phyloP scores from a whole-genome alignment of 345 rosid genomes.

The Pistacia atlantica region DNA sequence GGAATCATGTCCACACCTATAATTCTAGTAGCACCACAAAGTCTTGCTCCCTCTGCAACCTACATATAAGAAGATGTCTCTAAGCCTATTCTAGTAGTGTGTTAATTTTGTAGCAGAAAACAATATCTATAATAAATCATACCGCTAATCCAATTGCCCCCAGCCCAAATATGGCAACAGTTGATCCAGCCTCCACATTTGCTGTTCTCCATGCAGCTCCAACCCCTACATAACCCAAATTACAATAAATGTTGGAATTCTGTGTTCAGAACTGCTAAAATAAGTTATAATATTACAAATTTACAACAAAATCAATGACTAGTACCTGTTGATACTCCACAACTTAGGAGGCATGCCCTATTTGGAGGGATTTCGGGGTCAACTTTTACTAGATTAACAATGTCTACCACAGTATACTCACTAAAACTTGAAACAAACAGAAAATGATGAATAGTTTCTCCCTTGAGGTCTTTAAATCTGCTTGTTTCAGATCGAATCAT shows the following conservation, averaged over 20 bases:
- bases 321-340: slow-evolving; percentile 88
- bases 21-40: slow-evolving; percentile 76
- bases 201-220: slow-evolving; percentile 93
- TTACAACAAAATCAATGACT: background rate
- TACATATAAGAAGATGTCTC: slow-evolving; percentile 21
- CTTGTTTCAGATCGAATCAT: slow-evolving; percentile 74
- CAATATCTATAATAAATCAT: slow-evolving; percentile 17
- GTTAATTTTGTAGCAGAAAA: background rate
- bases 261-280: background rate
- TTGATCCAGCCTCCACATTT: slow-evolving; percentile 78
- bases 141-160: slow-evolving; percentile 91
- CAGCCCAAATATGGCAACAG: slow-evolving; percentile 83
- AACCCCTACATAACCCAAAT: slow-evolving; percentile 47
- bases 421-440: slow-evolving; percentile 74
- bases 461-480: slow-evolving; percentile 77
- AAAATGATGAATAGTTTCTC: slow-evolving; percentile 68
- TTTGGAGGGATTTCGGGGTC: slow-evolving; percentile 68
- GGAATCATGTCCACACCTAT: slow-evolving; percentile 80
- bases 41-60: slow-evolving; percentile 90
- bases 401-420: slow-evolving; percentile 77
- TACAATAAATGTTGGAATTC: background rate
- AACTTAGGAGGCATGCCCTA: slow-evolving; percentile 82
- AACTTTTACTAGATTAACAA: slow-evolving; percentile 63
- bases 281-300: background rate
- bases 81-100: background rate